These are phyloP conservation scores for Saxophila tyrrhenica DNA, from an alignment of 495 filamentous ascomycete species.

Conservation along the genomic window DNA sequence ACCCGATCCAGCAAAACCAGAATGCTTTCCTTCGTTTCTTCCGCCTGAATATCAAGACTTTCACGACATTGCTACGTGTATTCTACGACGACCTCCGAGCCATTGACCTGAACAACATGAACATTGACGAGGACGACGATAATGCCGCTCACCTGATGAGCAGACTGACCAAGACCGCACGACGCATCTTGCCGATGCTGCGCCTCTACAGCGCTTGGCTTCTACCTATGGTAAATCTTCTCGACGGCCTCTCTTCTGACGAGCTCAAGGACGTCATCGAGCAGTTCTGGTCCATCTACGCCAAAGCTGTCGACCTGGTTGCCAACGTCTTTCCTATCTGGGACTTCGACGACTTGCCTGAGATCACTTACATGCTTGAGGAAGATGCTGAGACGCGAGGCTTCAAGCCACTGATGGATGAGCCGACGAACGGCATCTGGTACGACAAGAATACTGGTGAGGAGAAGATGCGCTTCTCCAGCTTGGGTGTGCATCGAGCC, in stretches of 20 bases:
- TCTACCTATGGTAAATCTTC: slow-evolving; percentile 36
- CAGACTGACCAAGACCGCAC: slow-evolving; percentile 50
- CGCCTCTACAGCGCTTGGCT: slow-evolving; percentile 70
- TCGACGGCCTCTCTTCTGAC: slow-evolving; percentile 29
- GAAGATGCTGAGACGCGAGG: slow-evolving; percentile 67
- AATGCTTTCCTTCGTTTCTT: slow-evolving; percentile 62
- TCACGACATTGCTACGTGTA: slow-evolving; percentile 63
- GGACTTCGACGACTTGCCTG: slow-evolving; percentile 35
- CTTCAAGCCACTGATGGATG: slow-evolving; percentile 54
- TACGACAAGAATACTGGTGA: slow-evolving; percentile 23
- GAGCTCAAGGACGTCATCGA: slow-evolving; percentile 43
- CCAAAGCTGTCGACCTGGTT: slow-evolving; percentile 6
- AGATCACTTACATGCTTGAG: slow-evolving; percentile 57
- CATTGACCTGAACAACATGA: slow-evolving; percentile 24
- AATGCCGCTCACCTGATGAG: slow-evolving; percentile 29
- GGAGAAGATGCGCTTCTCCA: slow-evolving; percentile 45
- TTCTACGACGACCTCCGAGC: slow-evolving; percentile 54
- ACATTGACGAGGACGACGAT: slow-evolving; percentile 1
- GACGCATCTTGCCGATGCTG: slow-evolving; percentile 56
- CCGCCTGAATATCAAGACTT: slow-evolving; percentile 69
- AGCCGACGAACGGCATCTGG: slow-evolving; percentile 34
- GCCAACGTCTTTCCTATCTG: slow-evolving; percentile 15
- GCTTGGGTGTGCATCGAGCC: slow-evolving; percentile 43
- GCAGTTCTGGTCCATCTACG: slow-evolving; percentile 13
- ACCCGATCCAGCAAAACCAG: slow-evolving; percentile 26